Conservation (phyloP, 768 basidiomycete species). For the Termitomyces heimii region DNA sequence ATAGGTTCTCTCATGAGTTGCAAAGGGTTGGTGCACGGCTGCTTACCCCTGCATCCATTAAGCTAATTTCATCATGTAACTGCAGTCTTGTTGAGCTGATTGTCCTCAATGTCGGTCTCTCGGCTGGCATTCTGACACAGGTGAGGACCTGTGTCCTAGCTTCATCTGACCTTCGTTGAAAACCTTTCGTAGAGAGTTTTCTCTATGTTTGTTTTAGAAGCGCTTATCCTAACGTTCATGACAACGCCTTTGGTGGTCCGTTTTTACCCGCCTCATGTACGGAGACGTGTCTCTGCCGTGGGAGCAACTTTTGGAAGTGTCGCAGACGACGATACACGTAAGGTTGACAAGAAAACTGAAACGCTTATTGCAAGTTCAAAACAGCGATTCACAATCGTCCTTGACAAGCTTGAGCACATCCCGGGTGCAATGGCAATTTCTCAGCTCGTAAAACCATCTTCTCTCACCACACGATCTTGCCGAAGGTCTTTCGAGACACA, state of each 20-base stretch:
- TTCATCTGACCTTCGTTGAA: neutral
- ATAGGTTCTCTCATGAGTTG: conserved; percentile 95
- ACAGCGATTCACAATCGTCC: conserved; percentile 69
- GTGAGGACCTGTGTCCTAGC: conserved; percentile 20
- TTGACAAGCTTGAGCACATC: conserved; percentile 87
- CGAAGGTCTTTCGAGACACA: conserved; percentile 8
- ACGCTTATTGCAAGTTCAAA: conserved; percentile 1
- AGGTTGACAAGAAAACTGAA: conserved; percentile 4
- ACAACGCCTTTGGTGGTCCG: conserved; percentile 70
- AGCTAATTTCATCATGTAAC: neutral
- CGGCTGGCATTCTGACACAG: conserved; percentile 68
- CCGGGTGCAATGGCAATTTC: conserved; percentile 87
- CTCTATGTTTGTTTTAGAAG: conserved; percentile 92
- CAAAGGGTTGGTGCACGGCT: conserved; percentile 59
- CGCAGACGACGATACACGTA: conserved; percentile 27
- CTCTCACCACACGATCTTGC: conserved; percentile 7
- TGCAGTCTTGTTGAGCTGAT: conserved; percentile 84
- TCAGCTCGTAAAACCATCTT: conserved; percentile 60
- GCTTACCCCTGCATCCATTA: neutral
- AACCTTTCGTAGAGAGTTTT: conserved; percentile 56
- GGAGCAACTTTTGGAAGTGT: conserved; percentile 45
- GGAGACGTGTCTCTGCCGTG: conserved; percentile 39
- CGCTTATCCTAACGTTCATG: conserved; percentile 76
- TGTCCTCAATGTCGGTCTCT: conserved; percentile 90
- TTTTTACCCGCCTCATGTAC: conserved; percentile 61